Base-by-base conservation (phyloP, 148 eudicot species). In the Oxyria digyna region DNA sequence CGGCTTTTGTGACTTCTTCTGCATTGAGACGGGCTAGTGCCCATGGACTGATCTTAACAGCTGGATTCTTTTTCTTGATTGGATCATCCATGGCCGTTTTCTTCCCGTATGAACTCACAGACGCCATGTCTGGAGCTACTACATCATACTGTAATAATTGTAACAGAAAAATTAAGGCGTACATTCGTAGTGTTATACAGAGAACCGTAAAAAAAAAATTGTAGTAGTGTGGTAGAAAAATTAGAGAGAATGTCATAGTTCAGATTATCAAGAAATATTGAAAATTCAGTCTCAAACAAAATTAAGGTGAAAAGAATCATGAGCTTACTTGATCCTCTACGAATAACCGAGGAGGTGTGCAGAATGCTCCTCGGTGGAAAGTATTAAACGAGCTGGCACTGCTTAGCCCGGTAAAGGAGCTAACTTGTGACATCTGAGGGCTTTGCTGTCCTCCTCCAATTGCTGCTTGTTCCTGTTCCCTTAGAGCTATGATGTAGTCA, bases 31-130 rank as follows among this genome's bases (percentile, higher is more conserved):
- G 93, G 12, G 99, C 96, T 24, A 95, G 76, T 9, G 97, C 75
- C 99, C 99, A 95, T 10, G 99, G 99, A 59, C 99, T 95, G 68
- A 95, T 95, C 79, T 91, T 95, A 55, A 95, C 99, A 9, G 90
- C 82, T 1, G 87, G 77, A 49, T 82, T 91, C 84, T 87, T 94
- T 70, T 84, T 95, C 91, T 87, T 95, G 57, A 73, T 70, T 41
- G 83, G 87, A 72, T 85, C 97, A 29, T 88, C 96, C 26, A 46
- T 11, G 2, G 71, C 69, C 24, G 78, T 76, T 75, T 78, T 87
- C 74, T 87, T 95, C 37, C 99, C 97, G 6, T 81, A 77, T 29
- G 99, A 95, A 70, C 96, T 91, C 24, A 95, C 96, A 8, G 99
- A 95, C 32, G 75, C 88, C n/a, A 88, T 84, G 13, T 95, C 99